Percentiles rank a stretch among this genome's conserved stretches.
These are phyloP conservation scores for Stropharia rugosoannulata DNA, from an alignment of 768 basidiomycete genomes.

Conservation along the genomic window DNA sequence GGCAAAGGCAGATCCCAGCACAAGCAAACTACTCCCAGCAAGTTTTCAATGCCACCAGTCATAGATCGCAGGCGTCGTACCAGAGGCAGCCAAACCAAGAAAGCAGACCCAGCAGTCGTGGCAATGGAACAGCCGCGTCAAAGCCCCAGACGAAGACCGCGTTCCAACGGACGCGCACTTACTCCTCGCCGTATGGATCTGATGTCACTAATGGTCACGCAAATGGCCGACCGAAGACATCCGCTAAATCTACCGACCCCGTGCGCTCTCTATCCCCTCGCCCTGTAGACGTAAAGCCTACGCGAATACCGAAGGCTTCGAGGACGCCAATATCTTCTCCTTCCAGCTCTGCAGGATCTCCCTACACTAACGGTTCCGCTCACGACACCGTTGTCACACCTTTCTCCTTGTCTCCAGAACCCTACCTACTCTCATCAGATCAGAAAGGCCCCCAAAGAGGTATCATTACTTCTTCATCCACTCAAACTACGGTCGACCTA, in stretches of 20 bases:
- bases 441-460: constrained; percentile 6
- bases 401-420: constrained; percentile 12
- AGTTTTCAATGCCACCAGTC: constrained; percentile 2
- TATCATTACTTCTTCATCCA: constrained; percentile 20
- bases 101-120: constrained; percentile 22
- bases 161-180: constrained; percentile 58
- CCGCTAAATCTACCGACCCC: constrained; percentile 29
- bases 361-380: constrained; percentile 22
- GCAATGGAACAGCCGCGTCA: constrained; percentile 29
- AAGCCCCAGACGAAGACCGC: constrained; percentile 19
- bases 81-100: constrained; percentile 16
- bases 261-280: constrained; percentile 46
- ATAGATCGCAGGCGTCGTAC: constrained; percentile 12
- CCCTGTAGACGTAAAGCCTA: constrained; percentile 43
- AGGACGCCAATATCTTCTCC: constrained; percentile 16
- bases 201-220: constrained; percentile 31
- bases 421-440: constrained; percentile 17
- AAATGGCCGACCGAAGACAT: constrained; percentile 29
- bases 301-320: constrained; percentile 49
- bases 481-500: constrained; percentile 21
- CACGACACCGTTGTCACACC: constrained; percentile 20
- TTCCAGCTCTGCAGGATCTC: constrained; percentile 26
- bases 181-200: constrained; percentile 58
- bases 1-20: constrained; percentile 10
- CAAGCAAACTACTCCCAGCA: constrained; percentile 8